These are phyloP conservation scores for Dissophora globulifera DNA, from an alignment of 192 early-diverging fungal species.

Conservation along the genomic window DNA sequence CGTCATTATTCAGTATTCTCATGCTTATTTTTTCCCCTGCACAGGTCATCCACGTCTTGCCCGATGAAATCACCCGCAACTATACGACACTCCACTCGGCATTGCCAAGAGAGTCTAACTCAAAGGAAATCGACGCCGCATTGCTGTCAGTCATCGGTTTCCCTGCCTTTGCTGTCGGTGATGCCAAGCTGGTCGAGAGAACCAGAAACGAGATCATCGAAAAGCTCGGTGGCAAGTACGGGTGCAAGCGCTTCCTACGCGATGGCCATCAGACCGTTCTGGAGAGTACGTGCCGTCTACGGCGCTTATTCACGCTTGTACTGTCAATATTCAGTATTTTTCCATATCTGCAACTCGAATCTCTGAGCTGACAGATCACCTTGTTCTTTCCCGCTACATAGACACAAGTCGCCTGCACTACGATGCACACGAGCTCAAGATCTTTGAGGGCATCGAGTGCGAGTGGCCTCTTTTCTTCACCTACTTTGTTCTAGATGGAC, in stretches of 20 bases:
- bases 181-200: slow-evolving; percentile 67
- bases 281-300: slow-evolving; percentile 54
- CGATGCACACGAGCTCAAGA: slow-evolving; percentile 80
- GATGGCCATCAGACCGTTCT: slow-evolving; percentile 88
- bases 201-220: slow-evolving; percentile 81
- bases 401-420: slow-evolving; percentile 83
- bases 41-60: slow-evolving; percentile 84
- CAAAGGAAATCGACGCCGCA: slow-evolving; percentile 89
- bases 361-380: too few species aligned
- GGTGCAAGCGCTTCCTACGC: slow-evolving; percentile 85
- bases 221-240: slow-evolving; percentile 85
- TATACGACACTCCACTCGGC: slow-evolving; percentile 80
- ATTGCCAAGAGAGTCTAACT: slow-evolving; percentile 85
- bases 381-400: too few species aligned
- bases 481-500: slow-evolving; percentile 85
- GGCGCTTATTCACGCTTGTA: neutral
- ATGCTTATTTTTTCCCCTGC: too few species aligned
- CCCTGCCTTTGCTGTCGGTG: slow-evolving; percentile 87
- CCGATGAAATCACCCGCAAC: slow-evolving; percentile 87
- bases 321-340: too few species aligned
- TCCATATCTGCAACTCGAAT: too few species aligned
- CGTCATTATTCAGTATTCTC: too few species aligned
- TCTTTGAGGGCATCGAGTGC: slow-evolving; percentile 87
- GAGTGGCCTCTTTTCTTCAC: slow-evolving; percentile 94
- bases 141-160: slow-evolving; percentile 86